Base-by-base conservation (phyloP, 1,284 basidiomycete genomes). In the Marasmius sp. region DNA sequence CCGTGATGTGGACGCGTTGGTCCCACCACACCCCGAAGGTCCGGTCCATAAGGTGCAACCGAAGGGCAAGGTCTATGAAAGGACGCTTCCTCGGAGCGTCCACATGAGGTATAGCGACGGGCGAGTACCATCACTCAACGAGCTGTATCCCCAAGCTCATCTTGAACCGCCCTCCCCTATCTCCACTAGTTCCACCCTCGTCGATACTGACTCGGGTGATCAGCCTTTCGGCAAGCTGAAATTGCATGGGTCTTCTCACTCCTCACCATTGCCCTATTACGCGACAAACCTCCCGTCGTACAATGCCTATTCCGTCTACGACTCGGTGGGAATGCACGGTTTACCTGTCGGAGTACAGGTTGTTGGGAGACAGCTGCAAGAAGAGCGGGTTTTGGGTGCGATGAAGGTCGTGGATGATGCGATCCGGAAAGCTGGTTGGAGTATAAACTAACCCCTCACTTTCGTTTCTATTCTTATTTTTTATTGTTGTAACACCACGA, bases 331-430 rank as follows among this genome's bases (percentile, higher is more conserved):
- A 67, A 93, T 92, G 89, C 79, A 85, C 49, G 90, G 90, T 0
- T 72, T 93, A 14, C 91, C 92, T 0, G 76, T 93, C 0, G 89
- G 87, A 0, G 82, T 93, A 33, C 91, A 93, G 74, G 72, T 93
- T 7, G 83, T 88, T 0, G 87, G 87, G 0, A 74, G 79, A 50
- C 76, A 82, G 41, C 83, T 85, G 64, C 84, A 92, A 66, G 92
- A 93, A 68, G 91, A 93, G 74, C 85, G 85, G 64, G 83, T 85
- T 8, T 63, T 85, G 14, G 82, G 80, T 66, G 84, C 76, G 6
- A 85, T 85, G 85, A 81, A 79, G 65, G 74, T 85, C 7, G 71
- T 85, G 56, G 76, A 83, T 64, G 70, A 69, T 6, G 77, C 79
- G 1, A 67, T 84, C 67, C 69, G 59, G 65, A 63, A 63, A 57